Evolutionary conservation across 495 filamentous ascomycete species (phyloP).

Genomic region (Hypoxylon trugodes): DNA sequence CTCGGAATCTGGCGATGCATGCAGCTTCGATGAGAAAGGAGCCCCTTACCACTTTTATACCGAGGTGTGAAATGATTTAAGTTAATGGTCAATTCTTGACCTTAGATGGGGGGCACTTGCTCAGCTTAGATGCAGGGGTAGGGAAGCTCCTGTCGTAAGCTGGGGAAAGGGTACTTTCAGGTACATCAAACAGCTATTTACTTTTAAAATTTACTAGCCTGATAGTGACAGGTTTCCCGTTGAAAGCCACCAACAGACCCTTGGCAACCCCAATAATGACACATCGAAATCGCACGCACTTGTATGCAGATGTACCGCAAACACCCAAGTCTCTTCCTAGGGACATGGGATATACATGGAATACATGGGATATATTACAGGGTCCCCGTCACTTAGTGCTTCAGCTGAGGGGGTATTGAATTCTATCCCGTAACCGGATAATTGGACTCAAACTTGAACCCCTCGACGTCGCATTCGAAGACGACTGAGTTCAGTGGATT

Average conservation of each 20-base stretch:
- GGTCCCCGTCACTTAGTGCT: conserved; percentile 14
- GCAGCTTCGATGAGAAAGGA: too few relatives aligned
- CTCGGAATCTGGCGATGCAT: too few relatives aligned
- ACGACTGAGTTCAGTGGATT: conserved; percentile 5
- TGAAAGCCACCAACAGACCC: neutral
- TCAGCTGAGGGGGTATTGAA: conserved; percentile 34
- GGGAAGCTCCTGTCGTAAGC: conserved; percentile 14
- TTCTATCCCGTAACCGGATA: conserved; percentile 35
- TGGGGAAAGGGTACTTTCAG: conserved; percentile 24
- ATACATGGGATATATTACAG: conserved; percentile 14
- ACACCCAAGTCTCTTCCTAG: neutral
- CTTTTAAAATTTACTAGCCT: neutral
- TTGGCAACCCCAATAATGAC: neutral
- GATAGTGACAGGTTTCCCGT: neutral
- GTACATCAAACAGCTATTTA: neutral
- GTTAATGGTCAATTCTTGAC: conserved; percentile 1
- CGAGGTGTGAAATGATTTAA: neutral
- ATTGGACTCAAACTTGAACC: conserved; percentile 25
- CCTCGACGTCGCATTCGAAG: conserved; percentile 37
- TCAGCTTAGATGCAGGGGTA: conserved; percentile 31
- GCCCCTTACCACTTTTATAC: too few relatives aligned
- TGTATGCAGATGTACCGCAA: neutral
- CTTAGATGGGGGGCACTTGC: conserved; percentile 5
- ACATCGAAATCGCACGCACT: neutral
- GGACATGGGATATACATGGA: neutral